Percentiles rank a stretch among this genome's conserved stretches.
Conservation (phyloP, 495 filamentous ascomycete species). For the Trichoderma reesei region DNA sequence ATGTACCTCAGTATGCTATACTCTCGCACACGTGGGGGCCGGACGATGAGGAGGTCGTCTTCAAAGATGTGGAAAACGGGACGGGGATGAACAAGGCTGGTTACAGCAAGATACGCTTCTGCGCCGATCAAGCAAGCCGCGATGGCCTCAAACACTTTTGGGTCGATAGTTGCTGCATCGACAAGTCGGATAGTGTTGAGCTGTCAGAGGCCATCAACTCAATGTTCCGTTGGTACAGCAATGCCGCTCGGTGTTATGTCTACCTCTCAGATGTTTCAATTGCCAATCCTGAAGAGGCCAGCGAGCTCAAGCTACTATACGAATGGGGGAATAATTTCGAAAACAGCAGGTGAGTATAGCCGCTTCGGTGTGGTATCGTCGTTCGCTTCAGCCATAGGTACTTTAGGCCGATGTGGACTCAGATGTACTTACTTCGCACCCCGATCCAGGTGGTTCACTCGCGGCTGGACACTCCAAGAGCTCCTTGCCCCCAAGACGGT, state of each 20-base stretch:
- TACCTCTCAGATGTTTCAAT: slow-evolving; percentile 21
- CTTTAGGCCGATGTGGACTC: too few relatives aligned
- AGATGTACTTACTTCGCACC: too few relatives aligned
- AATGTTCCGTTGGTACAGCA: slow-evolving; percentile 26
- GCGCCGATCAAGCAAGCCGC: slow-evolving; percentile 15
- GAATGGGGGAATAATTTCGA: not conserved
- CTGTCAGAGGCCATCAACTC: slow-evolving; percentile 21
- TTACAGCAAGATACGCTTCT: slow-evolving; percentile 20
- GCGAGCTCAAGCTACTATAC: not conserved
- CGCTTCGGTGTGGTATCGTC: too few relatives aligned
- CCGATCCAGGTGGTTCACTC: slow-evolving; percentile 15
- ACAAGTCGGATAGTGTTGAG: slow-evolving; percentile 22
- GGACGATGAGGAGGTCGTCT: slow-evolving; percentile 22
- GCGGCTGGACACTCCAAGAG: slow-evolving; percentile 25
- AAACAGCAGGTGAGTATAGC: too few relatives aligned
- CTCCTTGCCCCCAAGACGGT: slow-evolving; percentile 23
- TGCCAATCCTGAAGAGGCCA: not conserved
- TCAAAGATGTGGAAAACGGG: slow-evolving; percentile 15
- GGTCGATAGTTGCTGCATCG: slow-evolving; percentile 30
- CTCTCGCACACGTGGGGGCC: slow-evolving; percentile 21
- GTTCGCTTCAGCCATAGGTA: too few relatives aligned
- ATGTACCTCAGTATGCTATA: slow-evolving; percentile 19
- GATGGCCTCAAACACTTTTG: slow-evolving; percentile 20
- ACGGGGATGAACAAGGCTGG: slow-evolving; percentile 15
- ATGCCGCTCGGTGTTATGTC: slow-evolving; percentile 21